A percentile compares a stretch with the other conserved stretches of the same genome.
These are phyloP conservation scores for Pleurotus giganteus DNA, from an alignment of 768 basidiomycete genomes.

Conservation along the genomic window DNA sequence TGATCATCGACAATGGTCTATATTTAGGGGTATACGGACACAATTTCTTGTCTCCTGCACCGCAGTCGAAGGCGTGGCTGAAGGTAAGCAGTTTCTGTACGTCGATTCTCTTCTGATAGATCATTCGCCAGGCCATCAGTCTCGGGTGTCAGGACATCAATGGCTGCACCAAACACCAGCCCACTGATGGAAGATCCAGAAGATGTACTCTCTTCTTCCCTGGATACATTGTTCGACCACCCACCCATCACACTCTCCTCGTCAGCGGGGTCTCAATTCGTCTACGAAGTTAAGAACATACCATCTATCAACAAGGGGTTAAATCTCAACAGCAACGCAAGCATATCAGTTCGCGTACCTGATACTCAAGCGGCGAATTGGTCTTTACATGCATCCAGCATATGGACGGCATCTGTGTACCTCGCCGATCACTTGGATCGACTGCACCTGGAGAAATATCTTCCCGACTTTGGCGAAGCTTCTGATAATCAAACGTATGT, in stretches of 20 bases:
- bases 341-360: conserved; percentile 53
- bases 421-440: conserved; percentile 62
- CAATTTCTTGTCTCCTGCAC: too few relatives aligned
- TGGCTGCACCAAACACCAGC: background rate
- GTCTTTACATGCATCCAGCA: conserved; percentile 73
- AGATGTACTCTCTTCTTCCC: conserved; percentile 66
- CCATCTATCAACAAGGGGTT: conserved; percentile 11
- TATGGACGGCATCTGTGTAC: conserved; percentile 70
- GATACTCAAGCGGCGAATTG: conserved; percentile 70
- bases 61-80: too few relatives aligned
- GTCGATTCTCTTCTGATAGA: background rate
- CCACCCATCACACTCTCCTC: conserved; percentile 59
- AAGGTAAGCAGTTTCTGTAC: background rate
- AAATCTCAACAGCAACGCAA: conserved; percentile 8
- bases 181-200: conserved; percentile 40
- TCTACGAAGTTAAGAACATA: conserved; percentile 27
- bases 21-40: background rate
- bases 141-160: background rate
- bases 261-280: conserved; percentile 46
- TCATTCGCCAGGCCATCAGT: too few relatives aligned
- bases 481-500: conserved; percentile 28
- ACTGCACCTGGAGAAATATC: conserved; percentile 33
- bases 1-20: background rate
- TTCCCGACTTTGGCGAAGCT: conserved; percentile 12
- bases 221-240: conserved; percentile 61